Base-by-base conservation (phyloP, 176 grass and related monocot genomes). In the Musa schizocarpa region DNA sequence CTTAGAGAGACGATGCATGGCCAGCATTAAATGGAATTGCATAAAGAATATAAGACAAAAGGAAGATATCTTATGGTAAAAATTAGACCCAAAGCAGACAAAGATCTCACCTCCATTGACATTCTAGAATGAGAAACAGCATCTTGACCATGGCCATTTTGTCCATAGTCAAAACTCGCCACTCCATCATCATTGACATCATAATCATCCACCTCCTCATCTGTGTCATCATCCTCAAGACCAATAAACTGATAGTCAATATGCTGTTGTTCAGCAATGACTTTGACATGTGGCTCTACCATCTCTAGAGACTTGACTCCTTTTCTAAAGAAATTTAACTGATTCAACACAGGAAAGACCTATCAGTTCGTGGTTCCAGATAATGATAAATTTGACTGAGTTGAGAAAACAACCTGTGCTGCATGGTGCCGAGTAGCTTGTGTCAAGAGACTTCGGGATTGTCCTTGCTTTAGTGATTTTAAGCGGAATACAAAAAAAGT, bases 381-480 rank as follows among this genome's bases (percentile, higher is more conserved):
- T 49, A 75, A 12, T 71, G 65, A 24, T 43, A 43, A 53, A 43
- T 54, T 57, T 71, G 49, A 29, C 20, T 69, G 48, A 52, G 13
- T 73, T 7, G 10, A 67, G 58, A 25, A 67, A 23, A 85, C 53
- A 43, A 89, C 94, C 90, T 98, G 94, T 10, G 90, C 86, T 25
- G 94, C 94, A 88, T 98, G 90, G 82, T 98, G 94, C 50, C 94
- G 94, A 75, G 84, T 86, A 81, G 94, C 94, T 76, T 98, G 94
- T 64, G 94, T 98, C 73, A 98, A 88, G 78, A 98, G 90, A 87
- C 94, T 98, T 72, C 94, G 82, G 65, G 90, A 91, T 68, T 98
- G 94, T 67, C 94, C 94, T 77, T 98, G 94, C 72, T 98, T 98
- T 73, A 98, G 76, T 78, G 94, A 98, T 82, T 98, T 98, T 48